Conservation (phyloP, 2,329 filamentous ascomycete species). For the Diaporthe australafricana region DNA sequence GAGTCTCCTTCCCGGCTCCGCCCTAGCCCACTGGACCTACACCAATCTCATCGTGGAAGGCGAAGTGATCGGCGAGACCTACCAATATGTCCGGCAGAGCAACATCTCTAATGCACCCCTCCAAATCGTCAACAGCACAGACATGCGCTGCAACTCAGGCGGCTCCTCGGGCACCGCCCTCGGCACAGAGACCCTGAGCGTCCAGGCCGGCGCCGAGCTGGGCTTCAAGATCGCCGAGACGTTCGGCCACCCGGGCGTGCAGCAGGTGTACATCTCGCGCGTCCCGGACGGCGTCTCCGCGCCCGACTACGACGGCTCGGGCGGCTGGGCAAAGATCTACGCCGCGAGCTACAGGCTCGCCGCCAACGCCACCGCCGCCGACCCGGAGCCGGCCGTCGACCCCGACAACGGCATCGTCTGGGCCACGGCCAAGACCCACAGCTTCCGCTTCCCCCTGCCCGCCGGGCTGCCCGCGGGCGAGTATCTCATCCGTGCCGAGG, state of each 20-base stretch:
- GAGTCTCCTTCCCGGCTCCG: background rate
- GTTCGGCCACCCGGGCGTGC: slow-evolving; percentile 1
- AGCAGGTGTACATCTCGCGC: background rate
- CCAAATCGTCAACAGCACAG: background rate
- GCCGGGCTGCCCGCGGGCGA: background rate
- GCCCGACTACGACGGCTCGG: background rate
- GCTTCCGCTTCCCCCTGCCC: slow-evolving; percentile 5
- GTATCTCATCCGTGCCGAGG: background rate
- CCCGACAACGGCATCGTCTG: background rate
- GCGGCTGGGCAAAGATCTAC: background rate
- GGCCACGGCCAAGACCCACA: background rate
- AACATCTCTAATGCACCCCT: background rate
- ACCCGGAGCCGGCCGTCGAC: background rate
- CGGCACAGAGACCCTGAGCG: background rate
- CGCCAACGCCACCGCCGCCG: background rate
- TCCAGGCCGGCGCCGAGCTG: background rate
- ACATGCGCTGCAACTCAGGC: slow-evolving; percentile 5
- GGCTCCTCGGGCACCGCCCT: background rate
- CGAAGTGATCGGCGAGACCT: background rate
- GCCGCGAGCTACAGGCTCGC: background rate
- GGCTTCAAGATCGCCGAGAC: slow-evolving; percentile 8
- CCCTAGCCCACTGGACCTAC: background rate
- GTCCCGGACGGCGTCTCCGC: background rate
- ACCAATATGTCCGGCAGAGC: background rate
- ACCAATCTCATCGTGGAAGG: slow-evolving; percentile 10